phyloP scores from a whole-genome alignment of 257 asterid species.

The Jasminum sambac region DNA sequence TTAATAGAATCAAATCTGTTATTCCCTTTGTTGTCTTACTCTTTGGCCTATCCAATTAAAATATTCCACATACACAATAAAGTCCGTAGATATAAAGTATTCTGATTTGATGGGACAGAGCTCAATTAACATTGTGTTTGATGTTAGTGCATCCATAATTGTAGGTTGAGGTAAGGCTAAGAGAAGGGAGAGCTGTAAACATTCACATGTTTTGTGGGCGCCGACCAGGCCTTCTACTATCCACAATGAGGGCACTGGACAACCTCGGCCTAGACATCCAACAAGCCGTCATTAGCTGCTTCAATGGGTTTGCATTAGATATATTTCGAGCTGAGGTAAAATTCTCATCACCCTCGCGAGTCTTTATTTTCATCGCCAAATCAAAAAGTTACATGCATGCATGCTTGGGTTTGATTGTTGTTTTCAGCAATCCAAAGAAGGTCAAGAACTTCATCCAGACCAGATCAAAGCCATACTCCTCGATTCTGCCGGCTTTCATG shows the following conservation, averaged over 20 bases:
- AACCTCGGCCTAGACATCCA: slow-evolving; percentile 65
- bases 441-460: slow-evolving; percentile 72
- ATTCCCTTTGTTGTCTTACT: too few species aligned
- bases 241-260: slow-evolving; percentile 67
- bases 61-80: too few species aligned
- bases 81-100: too few species aligned
- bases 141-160: neutral
- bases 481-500: slow-evolving; percentile 82
- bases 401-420: neutral
- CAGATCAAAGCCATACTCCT: slow-evolving; percentile 75
- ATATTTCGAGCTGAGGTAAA: slow-evolving; percentile 71
- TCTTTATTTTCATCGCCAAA: neutral
- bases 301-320: slow-evolving; percentile 68
- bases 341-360: neutral
- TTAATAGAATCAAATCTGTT: neutral
- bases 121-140: neutral
- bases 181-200: slow-evolving; percentile 71
- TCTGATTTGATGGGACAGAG: too few species aligned
- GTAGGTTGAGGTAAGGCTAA: slow-evolving; percentile 68
- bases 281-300: slow-evolving; percentile 78
- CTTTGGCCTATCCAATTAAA: too few species aligned
- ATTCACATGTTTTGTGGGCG: slow-evolving; percentile 71
- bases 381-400: neutral
- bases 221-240: slow-evolving; percentile 56
- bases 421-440: slow-evolving; percentile 78